Conservation (phyloP, 495 filamentous ascomycete species). For the Talaromyces stipitatus region DNA sequence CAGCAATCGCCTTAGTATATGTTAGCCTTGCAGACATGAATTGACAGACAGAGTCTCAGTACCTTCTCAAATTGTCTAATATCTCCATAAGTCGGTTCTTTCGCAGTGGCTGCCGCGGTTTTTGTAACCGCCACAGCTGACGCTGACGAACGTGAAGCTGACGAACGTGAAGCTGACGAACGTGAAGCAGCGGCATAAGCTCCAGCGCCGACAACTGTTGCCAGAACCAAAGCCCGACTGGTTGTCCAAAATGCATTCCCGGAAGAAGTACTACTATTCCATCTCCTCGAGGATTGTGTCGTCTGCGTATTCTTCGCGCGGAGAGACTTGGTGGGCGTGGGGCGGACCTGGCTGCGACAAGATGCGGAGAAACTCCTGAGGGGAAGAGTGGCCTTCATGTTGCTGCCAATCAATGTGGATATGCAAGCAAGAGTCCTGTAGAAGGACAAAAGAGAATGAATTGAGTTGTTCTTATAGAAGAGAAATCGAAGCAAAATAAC, state of each 20-base stretch:
- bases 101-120: slow-evolving; percentile 5
- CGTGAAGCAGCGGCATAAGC: slow-evolving; percentile 14
- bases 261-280: slow-evolving; percentile 4
- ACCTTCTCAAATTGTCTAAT: slow-evolving; percentile 37
- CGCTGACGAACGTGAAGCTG: neutral
- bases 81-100: slow-evolving; percentile 31
- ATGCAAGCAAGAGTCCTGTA: no score
- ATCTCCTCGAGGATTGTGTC: neutral
- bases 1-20: slow-evolving; percentile 48
- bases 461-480: no score
- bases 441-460: neutral
- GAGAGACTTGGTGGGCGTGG: slow-evolving; percentile 10
- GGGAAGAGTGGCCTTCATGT: neutral
- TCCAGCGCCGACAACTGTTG: slow-evolving; percentile 28
- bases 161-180: neutral
- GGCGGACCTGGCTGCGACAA: slow-evolving; percentile 18
- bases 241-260: slow-evolving; percentile 20
- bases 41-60: neutral
- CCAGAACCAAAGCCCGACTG: slow-evolving; percentile 21
- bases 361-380: slow-evolving; percentile 10
- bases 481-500: neutral
- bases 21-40: neutral
- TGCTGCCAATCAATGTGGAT: neutral
- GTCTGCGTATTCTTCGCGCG: neutral
- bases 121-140: neutral